Evolutionary conservation across 2,329 filamentous ascomycete genomes (phyloP).

Genomic region (Neofusicoccum sp.): DNA sequence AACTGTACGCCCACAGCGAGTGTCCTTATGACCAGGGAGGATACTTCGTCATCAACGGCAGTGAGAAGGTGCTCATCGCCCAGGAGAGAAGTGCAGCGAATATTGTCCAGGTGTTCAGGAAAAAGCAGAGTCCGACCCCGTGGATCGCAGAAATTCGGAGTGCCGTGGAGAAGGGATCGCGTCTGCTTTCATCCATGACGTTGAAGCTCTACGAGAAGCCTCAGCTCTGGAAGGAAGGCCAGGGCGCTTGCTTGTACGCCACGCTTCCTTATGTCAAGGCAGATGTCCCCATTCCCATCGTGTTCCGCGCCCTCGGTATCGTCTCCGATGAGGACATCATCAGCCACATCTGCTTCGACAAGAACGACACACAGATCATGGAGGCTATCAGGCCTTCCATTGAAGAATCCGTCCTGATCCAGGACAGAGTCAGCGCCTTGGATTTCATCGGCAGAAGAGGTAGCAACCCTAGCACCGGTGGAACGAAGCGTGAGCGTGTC

Average conservation of each 20-base stretch:
- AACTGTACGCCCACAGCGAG: conserved; percentile 88
- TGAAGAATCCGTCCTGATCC: conserved; percentile 93
- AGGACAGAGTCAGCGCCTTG: conserved; percentile 89
- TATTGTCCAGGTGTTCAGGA: conserved; percentile 98
- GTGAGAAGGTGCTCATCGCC: conserved; percentile 96
- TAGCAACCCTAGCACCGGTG: conserved; percentile 54
- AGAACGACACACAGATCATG: conserved; percentile 92
- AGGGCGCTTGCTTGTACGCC: conserved; percentile 84
- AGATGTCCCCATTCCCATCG: conserved; percentile 89
- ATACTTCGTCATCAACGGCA: conserved; percentile 99
- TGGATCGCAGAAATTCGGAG: conserved; percentile 96
- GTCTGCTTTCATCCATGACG: conserved; percentile 87
- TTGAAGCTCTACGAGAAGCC: conserved; percentile 89
- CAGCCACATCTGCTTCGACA: conserved; percentile 95
- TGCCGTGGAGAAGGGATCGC: conserved; percentile 91
- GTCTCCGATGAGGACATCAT: conserved; percentile 98
- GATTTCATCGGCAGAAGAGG: conserved; percentile 96
- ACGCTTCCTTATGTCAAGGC: conserved; percentile 91
- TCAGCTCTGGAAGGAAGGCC: conserved; percentile 72
- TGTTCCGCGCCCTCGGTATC: conserved; percentile 92
- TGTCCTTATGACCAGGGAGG: conserved; percentile 98
- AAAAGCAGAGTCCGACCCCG: conserved; percentile 89
- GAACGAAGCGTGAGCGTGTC: conserved; percentile 83
- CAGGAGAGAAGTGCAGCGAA: conserved; percentile 97
- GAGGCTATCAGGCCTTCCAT: conserved; percentile 97